Evolutionary conservation across 2,329 filamentous ascomycete genomes (phyloP).

Genomic region (Hymenoscyphus salicellus): DNA sequence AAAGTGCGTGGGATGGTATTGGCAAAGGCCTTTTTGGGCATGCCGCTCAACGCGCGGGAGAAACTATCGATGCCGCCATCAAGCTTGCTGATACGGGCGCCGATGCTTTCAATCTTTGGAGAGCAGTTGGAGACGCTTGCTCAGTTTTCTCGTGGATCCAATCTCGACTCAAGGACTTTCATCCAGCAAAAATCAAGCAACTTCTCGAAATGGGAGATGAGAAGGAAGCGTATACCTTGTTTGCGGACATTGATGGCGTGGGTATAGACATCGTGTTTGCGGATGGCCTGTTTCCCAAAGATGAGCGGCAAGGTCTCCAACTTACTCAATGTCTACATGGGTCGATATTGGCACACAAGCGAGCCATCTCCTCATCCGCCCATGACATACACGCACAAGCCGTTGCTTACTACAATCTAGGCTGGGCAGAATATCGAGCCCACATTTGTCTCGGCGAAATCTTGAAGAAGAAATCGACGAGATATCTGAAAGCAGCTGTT

Average conservation of each 20-base stretch:
- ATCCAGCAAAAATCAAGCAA: slow-evolving; percentile 52
- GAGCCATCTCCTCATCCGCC: slow-evolving; percentile 70
- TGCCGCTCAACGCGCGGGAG: slow-evolving; percentile 65
- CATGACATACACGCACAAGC: slow-evolving; percentile 83
- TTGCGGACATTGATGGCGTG: slow-evolving; percentile 68
- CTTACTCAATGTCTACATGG: slow-evolving; percentile 63
- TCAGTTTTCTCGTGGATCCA: slow-evolving; percentile 79
- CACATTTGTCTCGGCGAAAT: slow-evolving; percentile 61
- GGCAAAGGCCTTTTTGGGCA: slow-evolving; percentile 86
- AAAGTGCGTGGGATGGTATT: slow-evolving; percentile 72
- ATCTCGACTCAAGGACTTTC: slow-evolving; percentile 61
- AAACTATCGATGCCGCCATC: slow-evolving; percentile 66
- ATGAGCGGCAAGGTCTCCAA: slow-evolving; percentile 38
- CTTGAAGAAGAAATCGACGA: slow-evolving; percentile 55
- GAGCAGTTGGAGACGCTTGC: slow-evolving; percentile 83
- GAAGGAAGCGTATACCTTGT: slow-evolving; percentile 54
- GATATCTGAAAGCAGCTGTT: slow-evolving; percentile 76
- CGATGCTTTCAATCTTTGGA: slow-evolving; percentile 92
- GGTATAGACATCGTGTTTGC: slow-evolving; percentile 40
- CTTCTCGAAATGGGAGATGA: slow-evolving; percentile 56
- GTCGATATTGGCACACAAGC: slow-evolving; percentile 81
- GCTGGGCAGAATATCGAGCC: slow-evolving; percentile 86
- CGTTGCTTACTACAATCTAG: slow-evolving; percentile 95
- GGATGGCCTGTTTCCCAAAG: slow-evolving; percentile 35
- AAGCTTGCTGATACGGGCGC: slow-evolving; percentile 58